Evolutionary conservation across 2,329 filamentous ascomycete species (phyloP).

Genomic region (Aurifilum marmelostoma): DNA sequence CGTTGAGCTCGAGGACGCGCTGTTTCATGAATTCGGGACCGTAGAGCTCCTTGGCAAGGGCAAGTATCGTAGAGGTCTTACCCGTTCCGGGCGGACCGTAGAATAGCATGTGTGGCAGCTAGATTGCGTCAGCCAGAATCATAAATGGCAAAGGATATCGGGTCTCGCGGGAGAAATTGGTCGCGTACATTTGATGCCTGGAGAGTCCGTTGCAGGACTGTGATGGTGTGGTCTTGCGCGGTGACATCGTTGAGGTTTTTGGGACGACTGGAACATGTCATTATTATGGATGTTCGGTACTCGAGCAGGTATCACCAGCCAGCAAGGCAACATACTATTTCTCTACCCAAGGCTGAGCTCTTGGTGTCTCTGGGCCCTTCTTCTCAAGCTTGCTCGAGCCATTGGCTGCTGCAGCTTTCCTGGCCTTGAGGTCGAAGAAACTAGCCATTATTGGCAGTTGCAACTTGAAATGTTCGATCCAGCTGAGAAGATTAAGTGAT

Average conservation of each 20-base stretch:
- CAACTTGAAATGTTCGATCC: background rate
- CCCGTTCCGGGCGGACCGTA: constrained; percentile 97
- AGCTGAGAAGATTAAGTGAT: background rate
- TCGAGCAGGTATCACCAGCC: background rate
- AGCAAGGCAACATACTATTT: constrained; percentile 74
- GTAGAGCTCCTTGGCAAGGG: constrained; percentile 95
- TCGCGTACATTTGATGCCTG: constrained; percentile 82
- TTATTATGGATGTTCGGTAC: constrained; percentile 31
- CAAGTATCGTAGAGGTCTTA: constrained; percentile 97
- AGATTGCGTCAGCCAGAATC: constrained; percentile 25
- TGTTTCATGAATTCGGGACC: constrained; percentile 91
- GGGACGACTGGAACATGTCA: constrained; percentile 67
- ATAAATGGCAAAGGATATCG: background rate
- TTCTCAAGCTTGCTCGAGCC: constrained; percentile 65
- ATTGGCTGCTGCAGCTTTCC: constrained; percentile 74
- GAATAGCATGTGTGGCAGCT: constrained; percentile 98
- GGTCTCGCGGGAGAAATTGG: too few relatives aligned
- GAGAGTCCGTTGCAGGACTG: constrained; percentile 86
- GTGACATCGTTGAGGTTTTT: constrained; percentile 94
- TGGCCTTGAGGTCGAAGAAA: constrained; percentile 95
- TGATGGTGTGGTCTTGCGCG: constrained; percentile 95
- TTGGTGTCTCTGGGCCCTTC: constrained; percentile 63
- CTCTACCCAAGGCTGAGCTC: constrained; percentile 93
- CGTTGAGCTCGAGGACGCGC: constrained; percentile 97
- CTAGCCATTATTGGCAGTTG: constrained; percentile 66